phyloP scores from a whole-genome alignment of 2,329 filamentous ascomycete species.

The Calonectria montana region DNA sequence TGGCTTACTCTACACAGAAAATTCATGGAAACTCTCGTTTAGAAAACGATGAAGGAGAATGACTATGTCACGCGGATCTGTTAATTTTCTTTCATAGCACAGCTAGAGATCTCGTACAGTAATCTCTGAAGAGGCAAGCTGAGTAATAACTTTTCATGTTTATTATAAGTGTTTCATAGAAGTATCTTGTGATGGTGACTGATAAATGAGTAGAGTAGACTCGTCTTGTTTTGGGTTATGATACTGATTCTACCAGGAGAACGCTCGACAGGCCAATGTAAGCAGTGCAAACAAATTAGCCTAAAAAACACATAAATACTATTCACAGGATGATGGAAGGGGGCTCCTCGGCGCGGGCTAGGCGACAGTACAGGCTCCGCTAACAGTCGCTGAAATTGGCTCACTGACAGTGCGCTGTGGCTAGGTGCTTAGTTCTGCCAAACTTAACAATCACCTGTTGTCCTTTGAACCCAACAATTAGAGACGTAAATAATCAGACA shows the following conservation, averaged over 20 bases:
- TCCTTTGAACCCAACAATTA: not conserved
- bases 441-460: not conserved
- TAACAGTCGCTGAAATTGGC: slow-evolving; percentile 7
- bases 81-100: not conserved
- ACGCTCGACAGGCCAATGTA: too few species aligned
- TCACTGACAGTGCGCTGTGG: not conserved
- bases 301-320: too few species aligned
- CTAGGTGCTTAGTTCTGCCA: not conserved
- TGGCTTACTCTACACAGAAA: not conserved
- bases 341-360: not conserved
- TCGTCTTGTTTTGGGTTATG: too few species aligned
- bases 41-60: not conserved
- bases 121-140: not conserved
- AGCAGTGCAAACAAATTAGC: too few species aligned
- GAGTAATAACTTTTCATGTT: too few species aligned
- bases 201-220: too few species aligned
- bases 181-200: too few species aligned
- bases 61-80: not conserved
- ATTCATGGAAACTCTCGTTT: not conserved
- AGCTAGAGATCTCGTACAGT: not conserved
- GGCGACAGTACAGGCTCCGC: slow-evolving; percentile 1
- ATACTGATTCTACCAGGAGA: too few species aligned
- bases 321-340: too few species aligned
- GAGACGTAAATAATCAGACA: not conserved
- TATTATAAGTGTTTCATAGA: too few species aligned